phyloP scores from a whole-genome alignment of 345 rosid species.

The Carallia brachiata region DNA sequence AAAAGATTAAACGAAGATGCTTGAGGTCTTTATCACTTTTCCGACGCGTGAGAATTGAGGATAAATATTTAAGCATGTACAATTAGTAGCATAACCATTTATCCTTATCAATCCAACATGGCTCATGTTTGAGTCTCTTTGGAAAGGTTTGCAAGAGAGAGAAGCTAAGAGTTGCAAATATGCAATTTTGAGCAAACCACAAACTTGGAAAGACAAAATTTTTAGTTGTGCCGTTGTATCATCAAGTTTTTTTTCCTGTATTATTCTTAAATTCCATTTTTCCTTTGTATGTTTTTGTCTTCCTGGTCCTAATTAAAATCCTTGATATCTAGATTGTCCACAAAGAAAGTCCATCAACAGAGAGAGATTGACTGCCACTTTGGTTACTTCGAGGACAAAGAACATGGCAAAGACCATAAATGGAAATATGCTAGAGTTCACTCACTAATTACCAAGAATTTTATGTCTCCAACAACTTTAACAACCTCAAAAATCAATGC shows the following conservation, averaged over 20 bases:
- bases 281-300: neutral
- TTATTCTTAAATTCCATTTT: neutral
- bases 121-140: too few relatives aligned
- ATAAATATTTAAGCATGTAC: too few relatives aligned
- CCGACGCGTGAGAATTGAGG: too few relatives aligned
- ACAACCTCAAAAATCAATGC: conserved; percentile 70
- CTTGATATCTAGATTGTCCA: conserved; percentile 30
- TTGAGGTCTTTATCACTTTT: too few relatives aligned
- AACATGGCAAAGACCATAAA: conserved; percentile 47
- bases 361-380: conserved; percentile 33
- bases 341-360: conserved; percentile 47
- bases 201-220: too few relatives aligned
- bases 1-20: too few relatives aligned
- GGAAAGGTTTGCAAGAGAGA: too few relatives aligned
- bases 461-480: conserved; percentile 87
- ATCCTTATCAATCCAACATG: too few relatives aligned
- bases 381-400: conserved; percentile 52
- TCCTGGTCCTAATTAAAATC: neutral
- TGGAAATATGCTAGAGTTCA: conserved; percentile 32
- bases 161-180: too few relatives aligned
- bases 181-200: too few relatives aligned
- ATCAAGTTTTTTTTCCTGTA: neutral
- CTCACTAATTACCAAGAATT: conserved; percentile 54
- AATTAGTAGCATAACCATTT: too few relatives aligned
- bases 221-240: too few relatives aligned